A percentile compares a stretch with the other conserved stretches of the same genome.
These are phyloP conservation scores for Thalia dealbata DNA, from an alignment of 176 grass and related monocot species.

Conservation along the genomic window DNA sequence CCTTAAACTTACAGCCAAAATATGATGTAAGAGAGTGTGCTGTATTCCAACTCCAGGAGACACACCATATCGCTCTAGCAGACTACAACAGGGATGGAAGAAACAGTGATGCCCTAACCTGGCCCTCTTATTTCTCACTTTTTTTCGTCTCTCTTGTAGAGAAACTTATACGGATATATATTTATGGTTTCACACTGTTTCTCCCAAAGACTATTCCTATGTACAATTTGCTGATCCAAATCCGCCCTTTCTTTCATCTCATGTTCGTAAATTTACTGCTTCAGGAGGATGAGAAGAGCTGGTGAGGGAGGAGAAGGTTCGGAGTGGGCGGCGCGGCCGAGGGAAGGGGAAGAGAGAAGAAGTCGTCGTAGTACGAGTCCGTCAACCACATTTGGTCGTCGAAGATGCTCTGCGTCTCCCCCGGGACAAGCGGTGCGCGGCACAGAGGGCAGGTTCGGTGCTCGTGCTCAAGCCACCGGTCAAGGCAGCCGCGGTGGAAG, in stretches of 20 bases:
- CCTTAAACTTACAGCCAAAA: not conserved
- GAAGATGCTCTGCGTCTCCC: not conserved
- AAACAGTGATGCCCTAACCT: not conserved
- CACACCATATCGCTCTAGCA: not conserved
- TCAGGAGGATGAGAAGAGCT: slow-evolving; percentile 36
- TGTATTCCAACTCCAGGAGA: not conserved
- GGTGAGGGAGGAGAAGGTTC: slow-evolving; percentile 44
- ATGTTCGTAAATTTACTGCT: slow-evolving; percentile 11
- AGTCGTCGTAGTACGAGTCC: slow-evolving; percentile 29
- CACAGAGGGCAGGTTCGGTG: slow-evolving; percentile 72
- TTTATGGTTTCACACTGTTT: too few species aligned
- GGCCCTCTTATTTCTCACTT: too few species aligned
- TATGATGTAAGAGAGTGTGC: not conserved
- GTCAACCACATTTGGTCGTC: not conserved
- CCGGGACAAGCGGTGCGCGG: slow-evolving; percentile 59
- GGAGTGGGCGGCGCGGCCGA: slow-evolving; percentile 30
- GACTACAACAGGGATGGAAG: not conserved
- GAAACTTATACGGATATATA: too few species aligned
- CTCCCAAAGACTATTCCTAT: not conserved
- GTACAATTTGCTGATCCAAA: not conserved
- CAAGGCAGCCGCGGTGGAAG: slow-evolving; percentile 82
- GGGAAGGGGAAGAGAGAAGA: slow-evolving; percentile 7
- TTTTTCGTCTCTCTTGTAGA: too few species aligned
- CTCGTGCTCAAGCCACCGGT: slow-evolving; percentile 65
- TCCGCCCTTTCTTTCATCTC: not conserved